Conservation (phyloP, 1,139 yeast species). For the Saccharomyces hybrid region DNA sequence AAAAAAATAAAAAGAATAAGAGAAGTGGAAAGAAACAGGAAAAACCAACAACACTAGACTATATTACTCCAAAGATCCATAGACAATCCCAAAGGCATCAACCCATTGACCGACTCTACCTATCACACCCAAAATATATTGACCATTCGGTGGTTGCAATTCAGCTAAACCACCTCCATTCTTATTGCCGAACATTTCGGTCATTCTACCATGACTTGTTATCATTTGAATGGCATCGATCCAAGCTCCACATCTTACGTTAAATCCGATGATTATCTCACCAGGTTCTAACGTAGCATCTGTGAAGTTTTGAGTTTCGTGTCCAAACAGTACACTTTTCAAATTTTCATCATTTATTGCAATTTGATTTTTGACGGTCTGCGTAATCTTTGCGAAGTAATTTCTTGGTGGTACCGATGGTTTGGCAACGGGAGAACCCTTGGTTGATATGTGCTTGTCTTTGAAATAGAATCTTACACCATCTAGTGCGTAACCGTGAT, state of each 20-base stretch:
- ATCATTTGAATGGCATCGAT: slow-evolving; percentile 71
- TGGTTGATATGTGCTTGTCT: slow-evolving; percentile 18
- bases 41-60: background rate
- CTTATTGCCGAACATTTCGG: slow-evolving; percentile 51
- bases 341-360: slow-evolving; percentile 6
- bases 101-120: slow-evolving; percentile 66
- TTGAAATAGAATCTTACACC: slow-evolving; percentile 45
- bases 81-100: slow-evolving; percentile 54
- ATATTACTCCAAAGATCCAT: slow-evolving; percentile 15
- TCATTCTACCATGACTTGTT: slow-evolving; percentile 48
- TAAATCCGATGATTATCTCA: slow-evolving; percentile 53
- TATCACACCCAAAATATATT: slow-evolving; percentile 55
- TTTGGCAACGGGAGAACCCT: slow-evolving; percentile 9
- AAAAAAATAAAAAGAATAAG: background rate
- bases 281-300: slow-evolving; percentile 50
- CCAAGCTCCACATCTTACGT: slow-evolving; percentile 77
- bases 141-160: slow-evolving; percentile 53
- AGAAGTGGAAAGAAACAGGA: too few species aligned
- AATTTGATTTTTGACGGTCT: slow-evolving; percentile 16
- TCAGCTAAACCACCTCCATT: slow-evolving; percentile 61
- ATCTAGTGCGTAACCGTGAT: slow-evolving; percentile 70
- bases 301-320: slow-evolving; percentile 46
- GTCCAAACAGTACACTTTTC: slow-evolving; percentile 47
- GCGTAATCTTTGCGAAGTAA: slow-evolving; percentile 32
- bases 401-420: slow-evolving; percentile 45